Evolutionary conservation across 805 yeast species (phyloP).

Genomic region (Citeromyces nyonsensis): DNA sequence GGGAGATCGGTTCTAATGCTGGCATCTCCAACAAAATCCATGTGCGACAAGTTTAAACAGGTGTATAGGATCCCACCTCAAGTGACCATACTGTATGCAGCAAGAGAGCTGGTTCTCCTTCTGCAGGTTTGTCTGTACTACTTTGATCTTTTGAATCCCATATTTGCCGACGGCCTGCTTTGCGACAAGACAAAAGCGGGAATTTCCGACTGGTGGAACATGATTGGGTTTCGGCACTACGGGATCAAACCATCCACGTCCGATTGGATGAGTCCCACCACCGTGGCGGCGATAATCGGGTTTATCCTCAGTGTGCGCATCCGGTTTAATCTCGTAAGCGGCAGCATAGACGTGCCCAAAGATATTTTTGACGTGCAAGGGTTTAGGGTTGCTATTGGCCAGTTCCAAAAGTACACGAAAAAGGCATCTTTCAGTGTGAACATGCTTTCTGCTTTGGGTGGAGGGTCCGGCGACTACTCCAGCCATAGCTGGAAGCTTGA

Average conservation of each 20-base stretch:
- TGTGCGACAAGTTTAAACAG: slow-evolving; percentile 68
- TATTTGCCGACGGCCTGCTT: slow-evolving; percentile 69
- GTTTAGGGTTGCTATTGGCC: slow-evolving; percentile 51
- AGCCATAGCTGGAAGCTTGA: slow-evolving; percentile 1
- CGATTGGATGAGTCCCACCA: slow-evolving; percentile 43
- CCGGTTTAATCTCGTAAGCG: slow-evolving; percentile 42
- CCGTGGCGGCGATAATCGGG: slow-evolving; percentile 66
- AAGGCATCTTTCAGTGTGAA: neutral
- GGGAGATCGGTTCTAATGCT: slow-evolving; percentile 71
- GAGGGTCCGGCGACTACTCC: slow-evolving; percentile 8
- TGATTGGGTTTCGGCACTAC: slow-evolving; percentile 39
- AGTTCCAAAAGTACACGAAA: slow-evolving; percentile 44
- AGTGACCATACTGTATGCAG: slow-evolving; percentile 50
- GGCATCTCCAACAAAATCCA: slow-evolving; percentile 59
- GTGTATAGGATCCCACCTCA: slow-evolving; percentile 42
- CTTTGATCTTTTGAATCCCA: slow-evolving; percentile 55
- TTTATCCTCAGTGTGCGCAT: slow-evolving; percentile 52
- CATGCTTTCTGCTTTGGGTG: slow-evolving; percentile 6
- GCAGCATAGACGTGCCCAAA: slow-evolving; percentile 47
- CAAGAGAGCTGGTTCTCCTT: slow-evolving; percentile 55
- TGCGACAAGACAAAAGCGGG: slow-evolving; percentile 70
- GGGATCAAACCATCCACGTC: slow-evolving; percentile 8
- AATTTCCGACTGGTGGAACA: slow-evolving; percentile 67
- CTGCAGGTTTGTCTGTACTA: slow-evolving; percentile 68
- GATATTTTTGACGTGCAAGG: slow-evolving; percentile 73